These are phyloP conservation scores for Metschnikowia corniflorae DNA, from an alignment of 805 yeast species.

Conservation along the genomic window DNA sequence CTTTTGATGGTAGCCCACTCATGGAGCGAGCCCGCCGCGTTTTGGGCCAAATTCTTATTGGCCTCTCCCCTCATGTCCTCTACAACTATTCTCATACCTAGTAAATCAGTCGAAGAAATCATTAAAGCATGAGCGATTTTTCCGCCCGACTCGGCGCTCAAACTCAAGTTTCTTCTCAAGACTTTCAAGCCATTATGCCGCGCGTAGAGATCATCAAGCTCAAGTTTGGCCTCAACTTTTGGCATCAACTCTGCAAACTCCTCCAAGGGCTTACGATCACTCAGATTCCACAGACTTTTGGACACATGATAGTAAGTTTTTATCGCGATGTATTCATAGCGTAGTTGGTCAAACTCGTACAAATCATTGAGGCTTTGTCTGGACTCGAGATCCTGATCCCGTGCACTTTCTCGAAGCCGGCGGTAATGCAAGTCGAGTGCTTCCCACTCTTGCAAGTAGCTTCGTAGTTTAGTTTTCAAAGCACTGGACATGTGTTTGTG, in stretches of 20 bases:
- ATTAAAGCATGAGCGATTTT: slow-evolving; percentile 20
- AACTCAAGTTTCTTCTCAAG: slow-evolving; percentile 27
- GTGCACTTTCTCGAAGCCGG: slow-evolving; percentile 1
- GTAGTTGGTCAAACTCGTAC: slow-evolving; percentile 26
- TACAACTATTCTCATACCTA: background rate
- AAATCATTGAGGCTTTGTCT: slow-evolving; percentile 17
- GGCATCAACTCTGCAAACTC: slow-evolving; percentile 16
- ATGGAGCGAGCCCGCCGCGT: background rate
- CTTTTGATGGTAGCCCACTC: background rate
- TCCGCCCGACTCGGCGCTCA: slow-evolving; percentile 33
- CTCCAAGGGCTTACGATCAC: slow-evolving; percentile 16
- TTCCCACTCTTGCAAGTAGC: slow-evolving; percentile 7
- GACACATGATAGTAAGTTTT: slow-evolving; percentile 24
- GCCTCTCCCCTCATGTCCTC: background rate
- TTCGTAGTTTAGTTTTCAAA: slow-evolving; percentile 13
- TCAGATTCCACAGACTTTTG: slow-evolving; percentile 15
- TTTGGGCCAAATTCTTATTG: background rate
- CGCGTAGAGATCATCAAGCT: slow-evolving; percentile 21
- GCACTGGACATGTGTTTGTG: slow-evolving; percentile 13
- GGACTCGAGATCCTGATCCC: slow-evolving; percentile 11
- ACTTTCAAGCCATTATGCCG: slow-evolving; percentile 23
- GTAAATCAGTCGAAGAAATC: slow-evolving; percentile 4
- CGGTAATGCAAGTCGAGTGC: slow-evolving; percentile 12
- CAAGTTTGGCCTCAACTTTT: slow-evolving; percentile 22
- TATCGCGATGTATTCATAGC: slow-evolving; percentile 24